A percentile compares a stretch with the other conserved stretches of the same genome.
These are phyloP conservation scores for Trichothecium sympodiale DNA, from an alignment of 2,329 filamentous ascomycete genomes.

Conservation along the genomic window DNA sequence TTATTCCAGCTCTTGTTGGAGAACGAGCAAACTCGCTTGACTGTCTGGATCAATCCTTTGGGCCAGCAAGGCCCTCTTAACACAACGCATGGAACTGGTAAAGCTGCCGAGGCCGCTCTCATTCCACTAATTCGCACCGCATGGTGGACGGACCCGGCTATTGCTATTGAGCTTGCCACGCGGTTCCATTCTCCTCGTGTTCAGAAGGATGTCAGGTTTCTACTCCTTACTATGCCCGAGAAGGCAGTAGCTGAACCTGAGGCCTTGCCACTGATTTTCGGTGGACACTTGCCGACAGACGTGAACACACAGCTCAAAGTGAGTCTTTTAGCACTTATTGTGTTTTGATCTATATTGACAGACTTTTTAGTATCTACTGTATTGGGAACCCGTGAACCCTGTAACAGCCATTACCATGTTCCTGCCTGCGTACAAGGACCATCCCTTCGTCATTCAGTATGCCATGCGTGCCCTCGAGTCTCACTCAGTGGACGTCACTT, in stretches of 20 bases:
- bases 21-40: slow-evolving; percentile 72
- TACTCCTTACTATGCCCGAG: slow-evolving; percentile 74
- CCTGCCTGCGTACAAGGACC: slow-evolving; percentile 77
- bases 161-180: slow-evolving; percentile 75
- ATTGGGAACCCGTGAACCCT: slow-evolving; percentile 87
- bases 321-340: slow-evolving; percentile 8
- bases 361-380: slow-evolving; percentile 62
- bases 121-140: slow-evolving; percentile 64
- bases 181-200: slow-evolving; percentile 70
- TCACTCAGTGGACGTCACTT: slow-evolving; percentile 91
- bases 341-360: slow-evolving; percentile 1
- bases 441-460: slow-evolving; percentile 91
- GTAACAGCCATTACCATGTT: slow-evolving; percentile 91
- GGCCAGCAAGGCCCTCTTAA: slow-evolving; percentile 33
- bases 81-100: slow-evolving; percentile 9
- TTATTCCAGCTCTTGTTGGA: slow-evolving; percentile 72
- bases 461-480: slow-evolving; percentile 91
- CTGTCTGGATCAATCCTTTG: slow-evolving; percentile 83
- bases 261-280: slow-evolving; percentile 72
- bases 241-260: slow-evolving; percentile 73
- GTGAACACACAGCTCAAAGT: slow-evolving; percentile 73
- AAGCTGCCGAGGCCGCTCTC: slow-evolving; percentile 35
- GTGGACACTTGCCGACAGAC: slow-evolving; percentile 64
- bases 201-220: slow-evolving; percentile 63
- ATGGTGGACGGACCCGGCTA: slow-evolving; percentile 73